These are phyloP conservation scores for Phytophthora melonis DNA, from an alignment of 352 stramenopile species.

Conservation along the genomic window DNA sequence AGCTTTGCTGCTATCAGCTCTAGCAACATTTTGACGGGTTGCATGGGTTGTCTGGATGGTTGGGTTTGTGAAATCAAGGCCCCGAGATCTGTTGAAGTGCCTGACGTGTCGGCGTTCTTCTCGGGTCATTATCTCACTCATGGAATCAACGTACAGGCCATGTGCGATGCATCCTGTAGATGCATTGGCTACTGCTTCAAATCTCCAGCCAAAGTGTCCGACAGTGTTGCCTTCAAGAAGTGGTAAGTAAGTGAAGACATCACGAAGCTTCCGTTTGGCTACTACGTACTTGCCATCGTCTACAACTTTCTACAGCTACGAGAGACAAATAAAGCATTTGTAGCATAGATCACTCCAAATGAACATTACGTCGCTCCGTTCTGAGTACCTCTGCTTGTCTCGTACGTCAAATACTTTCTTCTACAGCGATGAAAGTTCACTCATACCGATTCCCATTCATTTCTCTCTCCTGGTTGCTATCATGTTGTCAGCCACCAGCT, in stretches of 20 bases:
- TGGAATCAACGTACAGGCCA: constrained; percentile 6
- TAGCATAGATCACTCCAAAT: no score
- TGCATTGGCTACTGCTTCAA: neutral
- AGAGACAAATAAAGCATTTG: no score
- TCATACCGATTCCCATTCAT: no score
- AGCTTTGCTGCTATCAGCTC: constrained; percentile 7
- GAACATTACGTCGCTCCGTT: no score
- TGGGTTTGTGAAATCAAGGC: constrained; percentile 7
- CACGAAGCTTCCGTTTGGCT: neutral
- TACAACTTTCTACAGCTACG: no score
- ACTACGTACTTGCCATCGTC: constrained; percentile 4
- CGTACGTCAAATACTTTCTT: no score
- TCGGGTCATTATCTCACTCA: constrained; percentile 11
- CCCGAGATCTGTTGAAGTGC: constrained; percentile 5
- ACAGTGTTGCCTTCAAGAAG: constrained; percentile 15
- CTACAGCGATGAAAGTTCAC: no score
- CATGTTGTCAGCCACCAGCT: no score
- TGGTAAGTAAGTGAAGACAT: neutral
- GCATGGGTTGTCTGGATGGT: constrained; percentile 9
- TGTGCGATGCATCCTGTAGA: constrained; percentile 13
- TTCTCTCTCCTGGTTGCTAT: no score
- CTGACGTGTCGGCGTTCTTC: constrained; percentile 3
- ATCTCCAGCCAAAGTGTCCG: neutral
- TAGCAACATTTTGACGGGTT: constrained; percentile 14
- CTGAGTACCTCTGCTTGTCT: no score